Evolutionary conservation across 805 yeast species (phyloP), one percentile per base, ranked within the genome.

Genomic region (Ogataea henricii): DNA sequence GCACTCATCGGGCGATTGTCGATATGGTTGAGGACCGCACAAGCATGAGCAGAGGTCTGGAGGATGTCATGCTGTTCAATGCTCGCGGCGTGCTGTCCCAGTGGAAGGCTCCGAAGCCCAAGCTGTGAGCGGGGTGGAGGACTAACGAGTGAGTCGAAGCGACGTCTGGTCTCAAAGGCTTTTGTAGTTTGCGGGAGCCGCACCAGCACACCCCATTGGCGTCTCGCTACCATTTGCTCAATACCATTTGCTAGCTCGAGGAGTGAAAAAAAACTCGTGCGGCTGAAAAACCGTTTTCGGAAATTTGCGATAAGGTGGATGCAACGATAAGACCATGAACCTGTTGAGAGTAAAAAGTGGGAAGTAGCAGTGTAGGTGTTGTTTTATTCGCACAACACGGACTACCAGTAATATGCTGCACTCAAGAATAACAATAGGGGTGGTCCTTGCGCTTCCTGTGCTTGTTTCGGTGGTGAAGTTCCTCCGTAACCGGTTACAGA

Each of bases 1-100:
- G 90, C 10, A 79, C 87, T 3, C 86, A 86, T 66, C 70, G 68
- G 46, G 62, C 76, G 45, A 57, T 86, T 54, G 81, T 82, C 51
- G 56, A 65, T 8, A 65, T 71, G 42, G 57, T 65, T 40, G 79
- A 78, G 30, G 60, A 59, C 6, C 55, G 64, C 32, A 18, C 29
- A 6, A 14, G 16, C 12, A 64, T 70, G 8, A 69, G 69, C 21
- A 72, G 73, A 18, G 85, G 87, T 1, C 68, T 84, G 57, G 63
- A 64, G 25, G 69, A 73, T 45, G 77, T 83, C 17, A 84, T 85
- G 8, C 10, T 20, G 20, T 10, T 40, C 18, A 55, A 55, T 35
- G 53, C 43, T 2, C 14, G 25, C 12, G 37, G 37, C 4, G 37
- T 34, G 12, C 13, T 34, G n/a, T 30, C 37, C 37, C 21, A 27